Percentiles rank a stretch among this genome's conserved stretches.
Evolutionary conservation across 257 asterid genomes (phyloP).

Genomic region (Plantago ovata): DNA sequence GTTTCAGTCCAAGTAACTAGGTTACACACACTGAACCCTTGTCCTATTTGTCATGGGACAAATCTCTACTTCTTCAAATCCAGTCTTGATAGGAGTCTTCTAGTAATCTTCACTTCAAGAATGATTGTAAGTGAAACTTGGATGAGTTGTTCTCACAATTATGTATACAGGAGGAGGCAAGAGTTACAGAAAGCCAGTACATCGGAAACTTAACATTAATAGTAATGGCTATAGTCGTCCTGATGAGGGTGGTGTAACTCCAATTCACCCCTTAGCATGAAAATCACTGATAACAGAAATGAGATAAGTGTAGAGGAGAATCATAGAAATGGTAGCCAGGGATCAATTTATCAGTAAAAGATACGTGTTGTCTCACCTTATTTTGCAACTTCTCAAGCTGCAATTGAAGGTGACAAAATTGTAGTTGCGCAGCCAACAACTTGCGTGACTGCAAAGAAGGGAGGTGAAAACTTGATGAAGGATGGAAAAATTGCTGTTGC

Average conservation of each 20-base stretch:
- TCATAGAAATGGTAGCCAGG: conserved; percentile 10
- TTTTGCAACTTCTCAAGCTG: conserved; percentile 27
- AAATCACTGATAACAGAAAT: conserved; percentile 8
- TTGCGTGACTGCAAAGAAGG: no score
- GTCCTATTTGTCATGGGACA: no score
- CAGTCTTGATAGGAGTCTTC: no score
- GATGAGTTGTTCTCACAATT: conserved; percentile 27
- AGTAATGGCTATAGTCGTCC: no score
- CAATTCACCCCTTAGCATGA: background rate
- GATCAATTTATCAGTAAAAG: conserved; percentile 12
- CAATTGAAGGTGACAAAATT: conserved; percentile 3
- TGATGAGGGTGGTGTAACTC: background rate
- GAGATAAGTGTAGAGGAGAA: conserved; percentile 3
- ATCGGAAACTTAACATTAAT: no score
- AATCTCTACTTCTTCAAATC: no score
- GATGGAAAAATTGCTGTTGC: conserved; percentile 13
- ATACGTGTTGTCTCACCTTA: conserved; percentile 48
- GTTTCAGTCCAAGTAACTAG: no score
- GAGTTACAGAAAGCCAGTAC: background rate
- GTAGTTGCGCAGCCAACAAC: background rate
- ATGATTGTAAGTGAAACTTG: no score
- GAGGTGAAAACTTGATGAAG: conserved; percentile 12
- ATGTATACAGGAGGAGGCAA: conserved; percentile 24
- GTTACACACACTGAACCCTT: no score
- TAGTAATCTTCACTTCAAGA: no score